phyloP scores from a whole-genome alignment of 2,329 filamentous ascomycete species.

The Mycosphaerella sp. region DNA sequence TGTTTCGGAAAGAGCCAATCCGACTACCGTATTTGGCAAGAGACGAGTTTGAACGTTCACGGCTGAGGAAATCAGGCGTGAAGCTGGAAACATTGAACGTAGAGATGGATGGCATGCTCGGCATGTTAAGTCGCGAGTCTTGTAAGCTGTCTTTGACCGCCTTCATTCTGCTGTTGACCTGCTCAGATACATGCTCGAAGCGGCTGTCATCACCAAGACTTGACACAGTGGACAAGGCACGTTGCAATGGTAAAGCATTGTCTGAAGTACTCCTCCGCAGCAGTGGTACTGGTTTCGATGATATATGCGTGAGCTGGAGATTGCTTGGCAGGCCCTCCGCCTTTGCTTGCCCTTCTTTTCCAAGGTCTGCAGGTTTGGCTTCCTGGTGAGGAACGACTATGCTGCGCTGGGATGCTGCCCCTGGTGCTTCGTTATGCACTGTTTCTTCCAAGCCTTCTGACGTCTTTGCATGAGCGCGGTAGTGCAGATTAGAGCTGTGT shows the following conservation, averaged over 20 bases:
- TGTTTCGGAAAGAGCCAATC: not conserved
- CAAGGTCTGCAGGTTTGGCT: constrained; percentile 12
- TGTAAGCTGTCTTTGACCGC: constrained; percentile 83
- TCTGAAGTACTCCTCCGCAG: constrained; percentile 64
- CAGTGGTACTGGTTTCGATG: constrained; percentile 17
- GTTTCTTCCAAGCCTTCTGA: not conserved
- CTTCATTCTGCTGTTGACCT: constrained; percentile 83
- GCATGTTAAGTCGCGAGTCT: constrained; percentile 68
- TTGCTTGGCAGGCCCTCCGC: constrained; percentile 21
- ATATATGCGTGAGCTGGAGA: constrained; percentile 16
- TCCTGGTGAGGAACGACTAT: too few species aligned
- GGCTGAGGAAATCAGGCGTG: constrained; percentile 28
- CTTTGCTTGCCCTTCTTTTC: constrained; percentile 16
- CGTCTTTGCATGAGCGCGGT: not conserved
- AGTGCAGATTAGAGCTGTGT: constrained; percentile 3
- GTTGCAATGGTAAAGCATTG: constrained; percentile 66
- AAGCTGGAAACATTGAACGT: constrained; percentile 25
- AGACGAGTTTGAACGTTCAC: constrained; percentile 24
- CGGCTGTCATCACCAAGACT: constrained; percentile 77
- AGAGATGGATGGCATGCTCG: constrained; percentile 48
- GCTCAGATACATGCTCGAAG: constrained; percentile 72
- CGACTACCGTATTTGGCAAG: constrained; percentile 9
- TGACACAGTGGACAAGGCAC: constrained; percentile 68
- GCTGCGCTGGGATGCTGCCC: not conserved
- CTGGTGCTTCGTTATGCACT: not conserved